Evolutionary conservation across 169 alveolate species (phyloP), one percentile per base, ranked within the genome.

Genomic region (Plasmodium coatneyi): DNA sequence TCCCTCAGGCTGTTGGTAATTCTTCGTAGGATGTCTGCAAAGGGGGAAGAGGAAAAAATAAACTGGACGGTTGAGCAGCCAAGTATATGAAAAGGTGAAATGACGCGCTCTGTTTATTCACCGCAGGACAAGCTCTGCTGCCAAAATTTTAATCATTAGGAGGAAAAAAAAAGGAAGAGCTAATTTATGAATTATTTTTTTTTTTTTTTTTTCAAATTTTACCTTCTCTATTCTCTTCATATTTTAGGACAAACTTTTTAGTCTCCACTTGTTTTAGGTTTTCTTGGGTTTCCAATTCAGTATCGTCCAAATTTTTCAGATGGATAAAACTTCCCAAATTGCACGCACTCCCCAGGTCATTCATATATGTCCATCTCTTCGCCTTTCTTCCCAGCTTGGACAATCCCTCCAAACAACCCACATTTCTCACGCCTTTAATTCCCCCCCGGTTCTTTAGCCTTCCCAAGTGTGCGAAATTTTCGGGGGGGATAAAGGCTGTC

Each of bases 221-320:
- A 74, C 84, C 84, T 36, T 74, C 43, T 84, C 93, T 84, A 39
- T 84, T 76, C n/a, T 16, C 80, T 19, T 84, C 83, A n/a, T 84
- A 84, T 74, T 84, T 84, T 74, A 49, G 19, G 10, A 22, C 28
- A 66, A 84, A 66, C 46, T 83, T 52, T 52, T 32, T 49, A 60
- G 34, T 34, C 32, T 74, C n/a, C 43, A 36, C 70, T 72, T 84
- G 49, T 28, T 32, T 39, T 66, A 14, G 6, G 12, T 22, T 41
- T 74, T 60, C 54, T 49, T 83, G 54, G 5, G 70, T 83, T 70
- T 34, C 32, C 19, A n/a, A 39, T 66, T 83, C 83, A 22, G 46
- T 14, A 70, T 66, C 36, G n/a, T 66, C 76, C 4, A 66, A 7
- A 7, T 25, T 6, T 0, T 10, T 3, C n/a, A 19, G 30, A 66